Evolutionary conservation across 108 stramenopile species (phyloP).

Genomic region (Nitzschia palea): DNA sequence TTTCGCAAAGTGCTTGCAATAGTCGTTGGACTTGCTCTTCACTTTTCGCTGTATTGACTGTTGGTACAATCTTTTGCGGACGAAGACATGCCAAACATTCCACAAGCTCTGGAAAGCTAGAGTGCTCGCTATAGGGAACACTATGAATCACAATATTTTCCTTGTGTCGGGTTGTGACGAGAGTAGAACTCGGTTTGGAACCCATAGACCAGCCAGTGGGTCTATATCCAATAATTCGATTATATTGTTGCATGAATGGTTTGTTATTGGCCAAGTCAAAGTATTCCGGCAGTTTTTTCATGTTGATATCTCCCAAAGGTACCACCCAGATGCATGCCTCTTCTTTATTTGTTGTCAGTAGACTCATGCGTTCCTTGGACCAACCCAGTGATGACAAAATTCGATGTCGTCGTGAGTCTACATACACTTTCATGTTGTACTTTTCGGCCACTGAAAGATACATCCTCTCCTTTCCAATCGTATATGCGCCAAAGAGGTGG

Average conservation of each 20-base stretch:
- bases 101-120: conserved; percentile 81
- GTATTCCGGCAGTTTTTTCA: conserved; percentile 74
- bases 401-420: conserved; percentile 68
- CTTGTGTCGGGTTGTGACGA: conserved; percentile 48
- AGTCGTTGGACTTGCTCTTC: conserved; percentile 69
- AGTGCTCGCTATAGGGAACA: conserved; percentile 91
- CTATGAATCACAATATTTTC: conserved; percentile 68
- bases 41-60: conserved; percentile 73
- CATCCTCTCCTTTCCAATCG: conserved; percentile 94
- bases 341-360: conserved; percentile 66
- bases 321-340: conserved; percentile 80
- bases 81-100: conserved; percentile 75
- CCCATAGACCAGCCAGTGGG: conserved; percentile 75
- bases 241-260: conserved; percentile 47
- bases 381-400: conserved; percentile 70
- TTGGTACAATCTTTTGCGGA: conserved; percentile 77
- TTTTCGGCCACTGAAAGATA: conserved; percentile 80
- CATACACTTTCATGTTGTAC: conserved; percentile 71
- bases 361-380: conserved; percentile 54
- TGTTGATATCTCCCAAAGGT: conserved; percentile 78
- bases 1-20: conserved; percentile 32
- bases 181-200: conserved; percentile 35
- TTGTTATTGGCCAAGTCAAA: conserved; percentile 45
- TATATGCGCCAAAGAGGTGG: conserved; percentile 91
- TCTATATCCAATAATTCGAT: conserved; percentile 63